These are phyloP conservation scores for Beauveria sp. DNA, from an alignment of 2,329 filamentous ascomycete species.

Conservation along the genomic window DNA sequence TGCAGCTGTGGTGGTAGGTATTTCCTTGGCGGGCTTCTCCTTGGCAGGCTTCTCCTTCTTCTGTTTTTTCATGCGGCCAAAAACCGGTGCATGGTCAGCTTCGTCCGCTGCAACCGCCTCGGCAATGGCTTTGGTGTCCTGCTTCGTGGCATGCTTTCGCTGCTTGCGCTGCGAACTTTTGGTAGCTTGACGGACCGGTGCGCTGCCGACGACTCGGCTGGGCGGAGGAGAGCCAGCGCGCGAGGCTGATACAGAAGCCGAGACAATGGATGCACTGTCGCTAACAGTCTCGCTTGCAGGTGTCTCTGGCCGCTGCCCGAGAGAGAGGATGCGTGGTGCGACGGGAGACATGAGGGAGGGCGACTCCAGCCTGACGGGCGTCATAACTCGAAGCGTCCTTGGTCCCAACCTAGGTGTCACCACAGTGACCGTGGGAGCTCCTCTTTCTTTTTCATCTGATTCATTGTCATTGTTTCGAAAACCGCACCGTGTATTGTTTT, in stretches of 20 bases:
- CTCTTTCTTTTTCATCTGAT: conserved; percentile 18
- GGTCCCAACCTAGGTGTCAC: conserved; percentile 45
- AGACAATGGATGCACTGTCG: conserved; percentile 69
- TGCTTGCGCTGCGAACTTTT: conserved; percentile 76
- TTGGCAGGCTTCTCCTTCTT: conserved; percentile 58
- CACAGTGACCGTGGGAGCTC: conserved; percentile 36
- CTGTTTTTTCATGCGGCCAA: conserved; percentile 78
- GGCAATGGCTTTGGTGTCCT: conserved; percentile 49
- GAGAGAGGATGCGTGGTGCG: conserved; percentile 23
- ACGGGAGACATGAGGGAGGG: conserved; percentile 32
- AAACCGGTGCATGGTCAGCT: conserved; percentile 60
- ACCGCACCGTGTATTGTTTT: conserved; percentile 15
- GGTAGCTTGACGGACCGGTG: conserved; percentile 60
- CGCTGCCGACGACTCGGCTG: conserved; percentile 59
- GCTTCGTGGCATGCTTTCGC: conserved; percentile 58
- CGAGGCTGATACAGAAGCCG: conserved; percentile 59
- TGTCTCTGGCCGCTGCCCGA: conserved; percentile 55
- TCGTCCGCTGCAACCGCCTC: conserved; percentile 44
- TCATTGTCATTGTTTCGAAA: conserved; percentile 9
- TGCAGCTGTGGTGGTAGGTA: no score
- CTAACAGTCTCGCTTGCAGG: conserved; percentile 67
- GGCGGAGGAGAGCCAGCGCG: conserved; percentile 65
- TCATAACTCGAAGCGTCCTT: conserved; percentile 63
- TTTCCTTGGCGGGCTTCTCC: conserved; percentile 14
- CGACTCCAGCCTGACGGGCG: conserved; percentile 55